These are phyloP conservation scores for Candida patagonica DNA, from an alignment of 805 yeast species.

Conservation along the genomic window DNA sequence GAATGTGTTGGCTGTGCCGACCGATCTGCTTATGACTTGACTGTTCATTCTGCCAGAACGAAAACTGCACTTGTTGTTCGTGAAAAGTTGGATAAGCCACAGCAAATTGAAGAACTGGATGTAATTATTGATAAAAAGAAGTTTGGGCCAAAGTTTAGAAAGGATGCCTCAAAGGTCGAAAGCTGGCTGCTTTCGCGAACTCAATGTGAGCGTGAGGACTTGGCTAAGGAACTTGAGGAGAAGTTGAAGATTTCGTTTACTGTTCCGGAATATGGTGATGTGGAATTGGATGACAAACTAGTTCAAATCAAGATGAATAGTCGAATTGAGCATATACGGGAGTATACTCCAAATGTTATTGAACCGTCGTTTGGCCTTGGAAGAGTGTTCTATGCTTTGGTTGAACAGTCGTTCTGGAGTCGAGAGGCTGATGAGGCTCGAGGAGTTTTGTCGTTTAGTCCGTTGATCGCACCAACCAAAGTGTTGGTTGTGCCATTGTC, in stretches of 20 bases:
- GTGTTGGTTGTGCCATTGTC: constrained; percentile 92
- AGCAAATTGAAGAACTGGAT: constrained; percentile 73
- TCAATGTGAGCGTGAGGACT: constrained; percentile 75
- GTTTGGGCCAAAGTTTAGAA: constrained; percentile 96
- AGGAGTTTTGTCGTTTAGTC: constrained; percentile 86
- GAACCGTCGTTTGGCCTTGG: constrained; percentile 99
- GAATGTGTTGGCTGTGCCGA: constrained; percentile 99
- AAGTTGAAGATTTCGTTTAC: constrained; percentile 56
- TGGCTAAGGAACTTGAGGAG: constrained; percentile 55
- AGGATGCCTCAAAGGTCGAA: constrained; percentile 90
- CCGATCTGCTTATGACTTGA: constrained; percentile 94
- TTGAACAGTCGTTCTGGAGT: constrained; percentile 93
- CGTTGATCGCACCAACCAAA: constrained; percentile 95
- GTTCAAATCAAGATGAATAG: constrained; percentile 69
- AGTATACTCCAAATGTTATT: constrained; percentile 92
- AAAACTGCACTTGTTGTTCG: constrained; percentile 93
- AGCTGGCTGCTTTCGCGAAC: constrained; percentile 64
- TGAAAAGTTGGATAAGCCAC: constrained; percentile 77
- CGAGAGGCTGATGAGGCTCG: constrained; percentile 87
- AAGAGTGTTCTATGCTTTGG: constrained; percentile 84
- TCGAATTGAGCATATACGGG: constrained; percentile 84
- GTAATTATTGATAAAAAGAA: constrained; percentile 86
- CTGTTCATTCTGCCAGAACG: constrained; percentile 91
- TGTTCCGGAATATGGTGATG: constrained; percentile 53
- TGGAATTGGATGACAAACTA: constrained; percentile 66